Percentiles rank a stretch among this genome's conserved stretches.
These are phyloP conservation scores for Cordia subcordata DNA, from an alignment of 257 asterid genomes.

Conservation along the genomic window DNA sequence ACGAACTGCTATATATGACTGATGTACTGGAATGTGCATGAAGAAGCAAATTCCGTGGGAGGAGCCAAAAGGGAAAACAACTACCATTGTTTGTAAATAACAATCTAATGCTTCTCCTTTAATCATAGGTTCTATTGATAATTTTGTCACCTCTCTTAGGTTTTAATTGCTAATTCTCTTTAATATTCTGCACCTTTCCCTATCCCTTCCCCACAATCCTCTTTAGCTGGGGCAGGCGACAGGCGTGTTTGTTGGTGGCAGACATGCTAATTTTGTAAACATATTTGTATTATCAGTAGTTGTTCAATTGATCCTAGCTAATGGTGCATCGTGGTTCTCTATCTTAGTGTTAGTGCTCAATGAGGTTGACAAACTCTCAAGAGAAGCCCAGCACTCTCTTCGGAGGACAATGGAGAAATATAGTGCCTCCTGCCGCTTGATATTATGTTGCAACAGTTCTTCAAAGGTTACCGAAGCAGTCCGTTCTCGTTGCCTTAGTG, in stretches of 20 bases:
- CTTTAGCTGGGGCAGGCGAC: no score
- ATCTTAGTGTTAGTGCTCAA: slow-evolving; percentile 75
- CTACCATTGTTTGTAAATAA: no score
- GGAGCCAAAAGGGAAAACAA: no score
- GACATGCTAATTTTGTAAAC: not conserved
- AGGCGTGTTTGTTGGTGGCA: not conserved
- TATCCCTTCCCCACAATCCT: no score
- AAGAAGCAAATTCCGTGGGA: no score
- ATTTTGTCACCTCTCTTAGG: no score
- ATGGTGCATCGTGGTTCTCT: slow-evolving; percentile 18
- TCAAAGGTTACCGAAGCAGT: slow-evolving; percentile 97
- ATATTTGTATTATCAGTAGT: slow-evolving; percentile 1
- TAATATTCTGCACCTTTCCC: no score
- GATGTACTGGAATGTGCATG: no score
- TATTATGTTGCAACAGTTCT: slow-evolving; percentile 94
- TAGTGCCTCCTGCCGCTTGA: slow-evolving; percentile 87
- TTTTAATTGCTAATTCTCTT: no score
- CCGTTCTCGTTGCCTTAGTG: slow-evolving; percentile 93
- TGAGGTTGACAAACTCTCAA: slow-evolving; percentile 96
- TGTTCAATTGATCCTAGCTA: slow-evolving; percentile 11
- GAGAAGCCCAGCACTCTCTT: slow-evolving; percentile 99
- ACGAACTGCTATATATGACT: no score
- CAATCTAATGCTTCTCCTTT: no score
- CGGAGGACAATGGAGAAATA: slow-evolving; percentile 99
- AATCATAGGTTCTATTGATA: no score